Evolutionary conservation across 2,329 filamentous ascomycete species (phyloP), one percentile per base, ranked within the genome.

Genomic region (Lizonia empirigonia): DNA sequence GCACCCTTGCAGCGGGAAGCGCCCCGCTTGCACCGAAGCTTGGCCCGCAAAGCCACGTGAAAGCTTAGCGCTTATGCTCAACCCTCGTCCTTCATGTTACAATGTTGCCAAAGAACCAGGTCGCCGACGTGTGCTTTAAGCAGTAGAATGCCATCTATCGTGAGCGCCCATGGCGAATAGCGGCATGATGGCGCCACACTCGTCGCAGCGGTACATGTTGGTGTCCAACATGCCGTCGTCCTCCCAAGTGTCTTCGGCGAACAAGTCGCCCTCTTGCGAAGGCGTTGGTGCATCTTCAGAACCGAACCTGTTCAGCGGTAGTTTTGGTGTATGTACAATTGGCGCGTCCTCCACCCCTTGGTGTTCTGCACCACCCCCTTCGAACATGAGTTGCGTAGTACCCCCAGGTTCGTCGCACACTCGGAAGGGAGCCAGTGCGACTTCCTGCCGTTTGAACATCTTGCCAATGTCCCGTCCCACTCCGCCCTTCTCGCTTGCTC

Each of bases 381-480:
- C 8, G n/a, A n/a, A n/a, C n/a, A n/a, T n/a, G n/a, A n/a, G n/a
- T n/a, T n/a, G n/a, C n/a, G n/a, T n/a, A n/a, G n/a, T n/a, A n/a
- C n/a, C n/a, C n/a, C n/a, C 20, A n/a, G 32, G 20, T 22, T 37
- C 26, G 2, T 44, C 23, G 16, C 27, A 38, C 27, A 44, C 27
- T 30, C 35, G 24, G 35, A 44, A 49, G 2, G 44, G 85, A 53
- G 80, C 84, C 46, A 91, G 74, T 23, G 85, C 81, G 35, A 84
- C 80, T 40, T 90, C 86, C 68, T 95, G 91, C 46, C 79, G 80
- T 64, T 78, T 85, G 69, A 97, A 95, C 91, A 97, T 95, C 64
- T 79, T 82, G 1, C 82, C 82, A 59, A 97, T 96, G 64, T 96
- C 86, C 57, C 88, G 80, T 1, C 89, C 90, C 10, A 65, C 70